These are phyloP conservation scores for Aurifilum marmelostoma DNA, from an alignment of 2,329 filamentous ascomycete species.

Conservation along the genomic window DNA sequence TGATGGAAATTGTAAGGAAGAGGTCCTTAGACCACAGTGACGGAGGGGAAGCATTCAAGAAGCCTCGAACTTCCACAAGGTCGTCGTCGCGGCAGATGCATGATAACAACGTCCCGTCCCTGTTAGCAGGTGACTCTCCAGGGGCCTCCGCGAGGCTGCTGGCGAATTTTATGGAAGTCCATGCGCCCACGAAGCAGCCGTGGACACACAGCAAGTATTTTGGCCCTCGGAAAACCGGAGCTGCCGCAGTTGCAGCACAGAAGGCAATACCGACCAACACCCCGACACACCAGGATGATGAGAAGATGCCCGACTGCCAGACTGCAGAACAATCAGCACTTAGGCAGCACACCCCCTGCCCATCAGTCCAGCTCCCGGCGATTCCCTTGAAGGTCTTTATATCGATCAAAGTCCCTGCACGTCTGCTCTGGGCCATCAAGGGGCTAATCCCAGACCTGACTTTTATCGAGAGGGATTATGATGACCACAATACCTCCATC, in stretches of 20 bases:
- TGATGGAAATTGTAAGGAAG: slow-evolving; percentile 10
- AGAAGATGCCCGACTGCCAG: not conserved
- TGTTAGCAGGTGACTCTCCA: slow-evolving; percentile 17
- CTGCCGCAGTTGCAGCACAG: not conserved
- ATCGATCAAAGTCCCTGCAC: slow-evolving; percentile 31
- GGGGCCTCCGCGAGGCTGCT: slow-evolving; percentile 29
- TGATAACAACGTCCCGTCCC: not conserved
- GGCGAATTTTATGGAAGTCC: slow-evolving; percentile 35
- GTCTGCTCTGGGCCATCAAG: slow-evolving; percentile 30
- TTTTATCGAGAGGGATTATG: slow-evolving; percentile 37
- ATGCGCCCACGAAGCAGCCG: slow-evolving; percentile 33
- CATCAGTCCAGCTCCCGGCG: slow-evolving; percentile 25
- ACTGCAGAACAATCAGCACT: not conserved
- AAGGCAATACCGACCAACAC: not conserved
- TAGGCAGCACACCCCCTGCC: slow-evolving; percentile 24
- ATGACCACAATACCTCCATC: slow-evolving; percentile 30
- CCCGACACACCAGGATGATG: not conserved
- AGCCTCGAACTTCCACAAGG: not conserved
- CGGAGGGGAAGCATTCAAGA: not conserved
- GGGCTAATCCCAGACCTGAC: slow-evolving; percentile 33
- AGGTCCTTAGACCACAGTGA: not conserved
- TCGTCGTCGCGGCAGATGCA: not conserved
- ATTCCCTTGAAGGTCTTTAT: slow-evolving; percentile 33
- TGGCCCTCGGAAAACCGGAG: not conserved
- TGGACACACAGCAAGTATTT: slow-evolving; percentile 33